Evolutionary conservation across 108 stramenopile genomes (phyloP).

Genomic region (Pseudonitzschia pungens): DNA sequence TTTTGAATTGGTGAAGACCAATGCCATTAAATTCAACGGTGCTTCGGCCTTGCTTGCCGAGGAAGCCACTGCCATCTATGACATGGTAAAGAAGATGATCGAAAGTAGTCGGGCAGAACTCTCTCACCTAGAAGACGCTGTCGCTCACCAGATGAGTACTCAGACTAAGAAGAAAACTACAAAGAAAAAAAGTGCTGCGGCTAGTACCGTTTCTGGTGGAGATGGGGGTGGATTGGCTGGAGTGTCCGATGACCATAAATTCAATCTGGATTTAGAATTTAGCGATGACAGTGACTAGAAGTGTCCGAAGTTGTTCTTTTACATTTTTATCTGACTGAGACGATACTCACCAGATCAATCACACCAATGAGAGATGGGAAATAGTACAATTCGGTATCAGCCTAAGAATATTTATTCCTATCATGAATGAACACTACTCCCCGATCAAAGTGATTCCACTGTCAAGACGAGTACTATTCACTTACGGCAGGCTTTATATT

Average conservation of each 20-base stretch:
- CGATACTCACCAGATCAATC: neutral
- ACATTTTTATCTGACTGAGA: neutral
- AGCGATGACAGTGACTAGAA: conserved; percentile 19
- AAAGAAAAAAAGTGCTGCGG: conserved; percentile 5
- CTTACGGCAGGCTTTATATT: too few relatives aligned
- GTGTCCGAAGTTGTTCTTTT: neutral
- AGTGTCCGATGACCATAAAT: neutral
- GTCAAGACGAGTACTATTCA: too few relatives aligned
- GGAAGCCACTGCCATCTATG: conserved; percentile 72
- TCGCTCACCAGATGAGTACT: conserved; percentile 65
- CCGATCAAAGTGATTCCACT: too few relatives aligned
- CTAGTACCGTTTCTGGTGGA: neutral
- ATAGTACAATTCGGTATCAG: too few relatives aligned
- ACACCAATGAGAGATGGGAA: too few relatives aligned
- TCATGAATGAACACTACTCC: too few relatives aligned
- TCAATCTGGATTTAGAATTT: conserved; percentile 17
- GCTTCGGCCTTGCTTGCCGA: conserved; percentile 47
- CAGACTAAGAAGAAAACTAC: conserved; percentile 49
- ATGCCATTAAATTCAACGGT: conserved; percentile 86
- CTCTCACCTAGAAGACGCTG: conserved; percentile 68
- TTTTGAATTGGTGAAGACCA: conserved; percentile 83
- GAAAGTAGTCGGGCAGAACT: conserved; percentile 70
- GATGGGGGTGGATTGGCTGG: neutral
- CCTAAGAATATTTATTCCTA: too few relatives aligned
- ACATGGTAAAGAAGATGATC: conserved; percentile 59